Evolutionary conservation across 1,139 yeast genomes (phyloP), one percentile per base, ranked within the genome.

Genomic region (Hyphopichia burtonii): DNA sequence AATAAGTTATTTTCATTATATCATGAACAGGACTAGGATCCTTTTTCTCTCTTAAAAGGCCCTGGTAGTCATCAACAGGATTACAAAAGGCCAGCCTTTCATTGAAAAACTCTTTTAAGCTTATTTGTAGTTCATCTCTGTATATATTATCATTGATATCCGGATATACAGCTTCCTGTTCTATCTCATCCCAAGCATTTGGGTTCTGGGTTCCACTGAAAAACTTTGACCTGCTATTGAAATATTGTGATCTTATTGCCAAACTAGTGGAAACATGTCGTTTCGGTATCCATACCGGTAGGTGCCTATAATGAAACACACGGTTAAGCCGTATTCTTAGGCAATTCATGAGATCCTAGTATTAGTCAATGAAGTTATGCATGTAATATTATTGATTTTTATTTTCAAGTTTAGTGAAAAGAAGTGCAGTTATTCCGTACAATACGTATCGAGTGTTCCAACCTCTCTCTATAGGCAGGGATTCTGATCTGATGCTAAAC

Each of bases 61-160:
- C 19, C 37, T 17, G n/a, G 31, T 37, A 39, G n/a, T 41, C 43
- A 19, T 37, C 28, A n/a, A 33, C 27, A 15, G 44, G 36, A 38
- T 40, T 38, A 27, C 31, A 19, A 22, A 37, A 41, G 15, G 31
- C 10, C 11, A 45, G 40, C 28, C 33, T 40, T 12, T 32, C 18
- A 16, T 7, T 30, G 12, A 44, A 35, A 18, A 37, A 36, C 12
- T 27, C 17, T 28, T 39, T 38, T 15, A 44, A 11, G 8, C 9
- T 5, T 5, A 33, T 5, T 20, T 33, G 36, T 20, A 33, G 10
- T 11, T 19, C 27, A n/a, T 33, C 36, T n/a, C 36, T 18, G n/a
- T 33, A 33, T 9, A 33, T 33, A 8, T 25, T 12, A n/a, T 33
- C 36, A n/a, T 20, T n/a, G 7, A 33, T 33, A n/a, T 33, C 36